Conservation (phyloP, 176 grass and related monocot species). For the Saccharum spontaneum region DNA sequence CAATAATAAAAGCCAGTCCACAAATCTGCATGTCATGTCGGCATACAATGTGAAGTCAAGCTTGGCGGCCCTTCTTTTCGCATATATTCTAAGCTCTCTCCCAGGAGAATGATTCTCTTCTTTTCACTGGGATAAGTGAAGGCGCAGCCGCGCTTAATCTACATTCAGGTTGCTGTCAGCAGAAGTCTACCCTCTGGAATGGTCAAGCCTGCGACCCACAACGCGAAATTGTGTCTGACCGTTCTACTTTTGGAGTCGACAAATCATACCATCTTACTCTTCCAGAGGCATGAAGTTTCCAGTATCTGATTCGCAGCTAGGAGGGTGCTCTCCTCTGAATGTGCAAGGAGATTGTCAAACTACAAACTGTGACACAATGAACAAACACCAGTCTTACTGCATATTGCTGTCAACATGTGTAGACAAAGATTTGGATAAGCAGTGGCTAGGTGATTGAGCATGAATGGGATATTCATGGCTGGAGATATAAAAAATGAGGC, state of each 20-base stretch:
- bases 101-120: constrained; percentile 27
- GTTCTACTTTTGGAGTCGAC: background rate
- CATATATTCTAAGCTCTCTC: constrained; percentile 15
- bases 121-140: constrained; percentile 9
- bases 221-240: background rate
- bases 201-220: constrained; percentile 16
- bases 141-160: background rate
- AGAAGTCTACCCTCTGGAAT: constrained; percentile 12
- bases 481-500: background rate
- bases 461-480: background rate
- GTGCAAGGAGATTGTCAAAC: background rate
- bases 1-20: background rate
- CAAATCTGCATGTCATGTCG: constrained; percentile 12
- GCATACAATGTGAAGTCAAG: constrained; percentile 36
- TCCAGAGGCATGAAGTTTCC: background rate
- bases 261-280: background rate
- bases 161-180: constrained; percentile 32
- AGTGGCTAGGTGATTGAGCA: background rate
- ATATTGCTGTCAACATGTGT: background rate
- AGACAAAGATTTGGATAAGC: background rate
- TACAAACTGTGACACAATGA: background rate
- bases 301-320: background rate
- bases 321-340: background rate
- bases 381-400: background rate
- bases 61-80: constrained; percentile 34